phyloP scores from a whole-genome alignment of 257 asterid genomes.

The Solanum virginianum region DNA sequence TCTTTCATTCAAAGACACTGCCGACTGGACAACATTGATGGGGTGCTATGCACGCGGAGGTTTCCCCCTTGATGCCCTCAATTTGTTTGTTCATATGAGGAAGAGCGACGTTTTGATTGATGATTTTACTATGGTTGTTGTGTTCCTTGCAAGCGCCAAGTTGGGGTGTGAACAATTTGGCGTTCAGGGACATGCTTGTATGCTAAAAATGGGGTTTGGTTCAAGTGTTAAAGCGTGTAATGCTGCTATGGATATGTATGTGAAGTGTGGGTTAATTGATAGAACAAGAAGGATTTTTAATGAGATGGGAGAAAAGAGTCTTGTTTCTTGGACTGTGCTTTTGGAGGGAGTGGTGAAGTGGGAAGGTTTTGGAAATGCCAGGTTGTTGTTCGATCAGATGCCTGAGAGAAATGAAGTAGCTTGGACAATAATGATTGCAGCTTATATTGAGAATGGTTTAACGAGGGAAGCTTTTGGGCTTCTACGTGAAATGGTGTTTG shows the following conservation, averaged over 20 bases:
- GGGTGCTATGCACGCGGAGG: constrained; percentile 34
- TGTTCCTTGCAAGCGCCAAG: constrained; percentile 48
- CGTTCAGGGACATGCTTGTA: constrained; percentile 38
- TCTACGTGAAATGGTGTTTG: constrained; percentile 40
- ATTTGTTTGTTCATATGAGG: constrained; percentile 41
- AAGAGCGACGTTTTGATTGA: constrained; percentile 25
- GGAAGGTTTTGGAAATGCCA: constrained; percentile 50
- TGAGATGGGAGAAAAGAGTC: constrained; percentile 44
- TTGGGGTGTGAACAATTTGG: constrained; percentile 37
- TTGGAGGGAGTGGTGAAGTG: constrained; percentile 50
- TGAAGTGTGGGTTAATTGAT: constrained; percentile 39
- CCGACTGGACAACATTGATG: constrained; percentile 70
- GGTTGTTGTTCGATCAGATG: constrained; percentile 49
- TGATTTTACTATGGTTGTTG: constrained; percentile 43
- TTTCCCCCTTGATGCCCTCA: constrained; percentile 26
- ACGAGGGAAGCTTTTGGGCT: constrained; percentile 37
- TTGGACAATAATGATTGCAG: constrained; percentile 50
- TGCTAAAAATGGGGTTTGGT: constrained; percentile 44
- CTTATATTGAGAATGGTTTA: constrained; percentile 45
- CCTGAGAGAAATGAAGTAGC: constrained; percentile 62
- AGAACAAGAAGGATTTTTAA: constrained; percentile 37
- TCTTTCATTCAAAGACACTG: constrained; percentile 28
- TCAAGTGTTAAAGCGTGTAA: constrained; percentile 39
- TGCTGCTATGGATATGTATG: constrained; percentile 65
- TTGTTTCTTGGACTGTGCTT: constrained; percentile 76